Evolutionary conservation across 2,329 filamentous ascomycete genomes (phyloP), one percentile per base, ranked within the genome.

Genomic region (Aspergillus sp.): DNA sequence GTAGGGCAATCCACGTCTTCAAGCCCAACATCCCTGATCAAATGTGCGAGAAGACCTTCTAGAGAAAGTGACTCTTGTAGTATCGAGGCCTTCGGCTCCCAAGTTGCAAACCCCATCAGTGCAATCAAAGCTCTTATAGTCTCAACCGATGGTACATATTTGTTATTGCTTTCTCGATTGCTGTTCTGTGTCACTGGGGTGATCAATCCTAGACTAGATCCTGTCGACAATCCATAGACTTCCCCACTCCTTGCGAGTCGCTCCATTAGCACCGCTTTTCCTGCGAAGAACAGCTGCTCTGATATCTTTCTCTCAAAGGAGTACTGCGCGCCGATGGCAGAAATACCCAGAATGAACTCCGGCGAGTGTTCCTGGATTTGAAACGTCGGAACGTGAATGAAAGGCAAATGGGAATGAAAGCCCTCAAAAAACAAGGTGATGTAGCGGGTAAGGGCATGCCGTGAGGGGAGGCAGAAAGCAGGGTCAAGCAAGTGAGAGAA

Each of bases 401-500:
- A 85, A 0, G 83, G 83, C 41, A 85, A 77, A 59, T 85, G 82
- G 25, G 82, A 78, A 57, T 85, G 80, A 57, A 90, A 90, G 0
- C 87, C 87, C 57, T 82, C 84, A 53, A 90, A 83, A 64, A 90
- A 91, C 1, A 87, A 87, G 58, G 89, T 87, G 33, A 90, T 73
- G 61, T 90, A 90, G 35, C 88, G 77, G 3, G 85, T 87, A 27
- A 90, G 70, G 0, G 88, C 89, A 63, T 90, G 82, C 3, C 88
- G 82, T 4, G 87, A 90, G 1, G 88, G 88, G 50, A 90, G 83
- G 3, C 85, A 81, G 62, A 90, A 90, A 46, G 68, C 69, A 3
- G 68, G 68, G n/a, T 71, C 51, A 3, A 53, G 19, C 14, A 52
- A 47, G 21, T 37, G 53, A 33, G n/a, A 55, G 46, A 48, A n/a